phyloP scores from a whole-genome alignment of 352 stramenopile genomes.

The Globisporangium viniferum region DNA sequence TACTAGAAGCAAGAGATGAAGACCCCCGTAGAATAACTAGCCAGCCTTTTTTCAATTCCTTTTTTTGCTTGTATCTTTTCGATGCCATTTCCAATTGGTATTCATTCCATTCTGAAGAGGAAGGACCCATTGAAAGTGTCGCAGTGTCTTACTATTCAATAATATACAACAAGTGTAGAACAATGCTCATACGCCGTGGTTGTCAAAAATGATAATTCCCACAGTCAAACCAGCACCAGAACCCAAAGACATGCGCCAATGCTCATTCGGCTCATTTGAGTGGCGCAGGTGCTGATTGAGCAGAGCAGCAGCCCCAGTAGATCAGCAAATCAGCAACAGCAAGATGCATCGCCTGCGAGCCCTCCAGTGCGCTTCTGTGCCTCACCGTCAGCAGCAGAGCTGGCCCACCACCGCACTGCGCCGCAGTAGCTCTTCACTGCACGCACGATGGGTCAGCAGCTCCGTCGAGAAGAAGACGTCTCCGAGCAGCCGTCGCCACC shows the following conservation, averaged over 20 bases:
- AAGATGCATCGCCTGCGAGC: conserved; percentile 3
- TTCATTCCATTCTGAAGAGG: too few species aligned
- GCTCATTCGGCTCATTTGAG: not conserved
- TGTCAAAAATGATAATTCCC: not conserved
- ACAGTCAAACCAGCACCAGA: not conserved
- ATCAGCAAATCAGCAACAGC: not conserved
- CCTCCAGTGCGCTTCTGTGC: not conserved
- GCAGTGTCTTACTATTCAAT: not conserved
- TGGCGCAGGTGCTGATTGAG: not conserved
- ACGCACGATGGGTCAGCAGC: not conserved
- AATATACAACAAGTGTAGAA: not conserved
- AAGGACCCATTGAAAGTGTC: not conserved
- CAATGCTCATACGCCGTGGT: not conserved
- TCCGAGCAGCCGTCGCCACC: not conserved
- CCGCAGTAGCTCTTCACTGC: not conserved
- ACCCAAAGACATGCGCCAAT: conserved; percentile 8
- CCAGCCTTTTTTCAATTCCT: not conserved
- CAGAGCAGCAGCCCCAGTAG: not conserved
- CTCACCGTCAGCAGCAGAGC: not conserved
- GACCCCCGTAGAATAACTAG: not conserved
- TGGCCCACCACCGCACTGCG: not conserved
- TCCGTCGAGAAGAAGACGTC: not conserved
- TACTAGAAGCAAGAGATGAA: conserved; percentile 23
- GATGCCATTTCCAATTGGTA: not conserved
- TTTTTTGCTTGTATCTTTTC: not conserved